Base-by-base conservation (phyloP, 495 filamentous ascomycete species). In the Trichoderma reesei region DNA sequence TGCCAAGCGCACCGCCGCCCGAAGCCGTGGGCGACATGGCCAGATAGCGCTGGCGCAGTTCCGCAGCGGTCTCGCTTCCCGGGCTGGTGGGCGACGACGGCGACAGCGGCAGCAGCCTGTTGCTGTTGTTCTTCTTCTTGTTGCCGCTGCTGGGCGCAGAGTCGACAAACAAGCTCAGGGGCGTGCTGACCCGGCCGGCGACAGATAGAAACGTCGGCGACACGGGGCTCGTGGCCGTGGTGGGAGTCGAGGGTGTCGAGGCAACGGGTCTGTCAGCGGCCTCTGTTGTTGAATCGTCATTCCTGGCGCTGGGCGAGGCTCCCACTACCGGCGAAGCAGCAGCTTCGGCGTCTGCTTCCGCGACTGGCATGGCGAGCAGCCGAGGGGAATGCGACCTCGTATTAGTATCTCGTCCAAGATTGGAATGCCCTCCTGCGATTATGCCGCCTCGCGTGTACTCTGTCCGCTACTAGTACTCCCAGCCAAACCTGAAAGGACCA, bases 111-210 rank as follows among this genome's bases (percentile, higher is more conserved):
- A 68, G 56, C 18, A n/a, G n/a, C n/a, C n/a, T n/a, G n/a, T n/a
- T n/a, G n/a, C n/a, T n/a, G n/a, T n/a, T n/a, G n/a, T 67, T 59
- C 46, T 51, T 51, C 51, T 56, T 31, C 20, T 34, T 56, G 6
- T n/a, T 31, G 20, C 51, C 31, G 38, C 16, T 65, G 60, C 14
- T 65, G 67, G 38, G 66, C 61, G 60, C 56, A 62, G 31, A 62
- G 48, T 74, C 68, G 65, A 70, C 72, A 64, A 75, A 71, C 73
- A 79, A 74, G 11, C 77, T 78, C 54, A 80, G 65, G n/a, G 77
- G 77, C 56, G 78, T 79, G 63, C 76, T 75, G 14, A 73, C 70
- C 34, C 74, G 71, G 42, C 75, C 74, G 62, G 72, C 67, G 48
- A 73, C 62, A 14, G 70, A 67, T 33, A 75, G 68, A 63, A 72